A percentile compares a stretch with the other conserved stretches of the same genome.
Evolutionary conservation across 257 asterid species (phyloP).

Genomic region (Solanum acaule): DNA sequence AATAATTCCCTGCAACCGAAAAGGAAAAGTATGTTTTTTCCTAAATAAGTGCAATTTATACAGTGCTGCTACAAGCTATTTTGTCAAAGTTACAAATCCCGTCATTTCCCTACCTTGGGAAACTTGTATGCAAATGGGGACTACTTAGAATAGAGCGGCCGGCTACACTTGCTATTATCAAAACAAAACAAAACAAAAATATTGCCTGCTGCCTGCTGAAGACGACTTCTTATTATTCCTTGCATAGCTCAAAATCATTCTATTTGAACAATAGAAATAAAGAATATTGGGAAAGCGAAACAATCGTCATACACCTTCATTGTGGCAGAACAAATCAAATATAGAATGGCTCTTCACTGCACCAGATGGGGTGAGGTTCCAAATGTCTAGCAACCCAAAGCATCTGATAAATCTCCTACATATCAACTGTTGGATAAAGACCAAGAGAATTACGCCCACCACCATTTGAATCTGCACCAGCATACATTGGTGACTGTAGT

Average conservation of each 20-base stretch:
- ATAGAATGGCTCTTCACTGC: neutral
- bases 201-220: neutral
- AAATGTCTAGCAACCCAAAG: neutral
- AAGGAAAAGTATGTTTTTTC: neutral
- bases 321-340: neutral
- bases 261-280: neutral
- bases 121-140: neutral
- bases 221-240: neutral
- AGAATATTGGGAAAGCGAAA: neutral
- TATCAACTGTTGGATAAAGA: constrained; percentile 44
- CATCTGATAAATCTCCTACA: constrained; percentile 16
- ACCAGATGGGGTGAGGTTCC: neutral
- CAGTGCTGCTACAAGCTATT: neutral
- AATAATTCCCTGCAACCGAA: neutral
- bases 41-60: neutral
- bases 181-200: neutral
- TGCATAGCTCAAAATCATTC: neutral
- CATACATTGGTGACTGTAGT: constrained; percentile 49
- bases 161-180: neutral
- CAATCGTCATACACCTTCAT: neutral
- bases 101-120: neutral
- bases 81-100: neutral
- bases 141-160: neutral
- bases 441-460: constrained; percentile 41
- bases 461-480: constrained; percentile 49